Base-by-base conservation (phyloP, 371 early-diverging fungal species). In the Dinochytrium kinnereticum region DNA sequence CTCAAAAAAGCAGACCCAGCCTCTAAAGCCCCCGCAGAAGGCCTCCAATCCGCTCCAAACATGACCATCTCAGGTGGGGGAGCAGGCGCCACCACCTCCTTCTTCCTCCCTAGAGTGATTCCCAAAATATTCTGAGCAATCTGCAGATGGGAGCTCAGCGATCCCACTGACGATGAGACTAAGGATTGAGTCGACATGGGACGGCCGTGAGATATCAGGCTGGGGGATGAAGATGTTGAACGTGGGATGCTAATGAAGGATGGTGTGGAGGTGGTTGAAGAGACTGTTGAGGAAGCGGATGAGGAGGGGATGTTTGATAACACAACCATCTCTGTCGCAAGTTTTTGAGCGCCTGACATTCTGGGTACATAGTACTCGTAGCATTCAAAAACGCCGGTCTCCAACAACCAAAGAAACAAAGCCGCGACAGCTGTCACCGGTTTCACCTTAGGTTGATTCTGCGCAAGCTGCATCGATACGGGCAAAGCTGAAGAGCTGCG, bases 401-500 rank as follows among this genome's bases (percentile, higher is more conserved):
- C 64, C 28, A 30, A 31, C 64, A 64, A 33, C 64, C 64, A 37
- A 3, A 64, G 10, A 34, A 64, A 64, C 34, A 64, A 33, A 15
- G 64, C 37, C 64, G 64, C 64, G 10, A 64, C 13, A 30, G 64
- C 64, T 36, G 64, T 37, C 34, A 64, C 64, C 2, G 64, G 37
- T 31, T 36, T 28, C 26, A 30, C 57, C 7, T 10, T 55, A 19
- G 57, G 57, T 26, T 19, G n/a, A n/a, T n/a, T n/a, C n/a, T n/a
- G n/a, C n/a, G n/a, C n/a, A n/a, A n/a, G n/a, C n/a, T n/a, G n/a
- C n/a, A n/a, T n/a, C n/a, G n/a, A n/a, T n/a, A n/a, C n/a, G n/a
- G n/a, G n/a, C n/a, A n/a, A n/a, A n/a, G n/a, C n/a, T n/a, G n/a
- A n/a, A n/a, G n/a, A n/a, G n/a, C n/a, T n/a, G n/a, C n/a, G n/a